Percentiles rank a stretch among this genome's conserved stretches.
phyloP scores from a whole-genome alignment of 2,329 filamentous ascomycete species.

The Elsinoe arachidis region DNA sequence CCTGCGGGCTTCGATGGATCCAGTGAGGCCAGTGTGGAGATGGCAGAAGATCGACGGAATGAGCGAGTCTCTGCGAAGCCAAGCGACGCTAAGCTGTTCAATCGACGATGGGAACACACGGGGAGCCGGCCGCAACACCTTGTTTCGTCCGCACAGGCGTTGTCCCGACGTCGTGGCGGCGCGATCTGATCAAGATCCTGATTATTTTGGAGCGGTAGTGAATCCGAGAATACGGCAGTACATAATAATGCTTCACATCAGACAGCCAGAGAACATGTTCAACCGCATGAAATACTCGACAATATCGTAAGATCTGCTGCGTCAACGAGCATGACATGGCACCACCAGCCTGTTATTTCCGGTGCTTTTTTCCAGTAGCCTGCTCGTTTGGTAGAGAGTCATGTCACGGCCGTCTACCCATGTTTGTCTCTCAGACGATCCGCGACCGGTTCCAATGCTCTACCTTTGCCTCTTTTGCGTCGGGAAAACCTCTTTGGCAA shows the following conservation, averaged over 20 bases:
- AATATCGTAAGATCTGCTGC: not conserved
- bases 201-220: not conserved
- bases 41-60: slow-evolving; percentile 2
- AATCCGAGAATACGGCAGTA: not conserved
- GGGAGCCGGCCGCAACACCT: not conserved
- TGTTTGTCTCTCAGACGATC: not conserved
- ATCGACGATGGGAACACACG: slow-evolving; percentile 3
- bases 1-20: not conserved
- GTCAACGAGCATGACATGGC: not conserved
- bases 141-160: not conserved
- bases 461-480: not conserved
- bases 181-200: not conserved
- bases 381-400: not conserved
- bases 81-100: slow-evolving; percentile 2
- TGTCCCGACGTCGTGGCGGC: not conserved
- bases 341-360: too few species aligned
- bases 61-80: not conserved
- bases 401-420: not conserved
- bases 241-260: too few species aligned
- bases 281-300: not conserved
- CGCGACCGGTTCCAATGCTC: not conserved
- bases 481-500: not conserved
- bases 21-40: not conserved
- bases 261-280: not conserved
- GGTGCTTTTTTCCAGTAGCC: not conserved